Base-by-base conservation (phyloP, 176 grass and related monocot species). In the Puccinellia tenuiflora region DNA sequence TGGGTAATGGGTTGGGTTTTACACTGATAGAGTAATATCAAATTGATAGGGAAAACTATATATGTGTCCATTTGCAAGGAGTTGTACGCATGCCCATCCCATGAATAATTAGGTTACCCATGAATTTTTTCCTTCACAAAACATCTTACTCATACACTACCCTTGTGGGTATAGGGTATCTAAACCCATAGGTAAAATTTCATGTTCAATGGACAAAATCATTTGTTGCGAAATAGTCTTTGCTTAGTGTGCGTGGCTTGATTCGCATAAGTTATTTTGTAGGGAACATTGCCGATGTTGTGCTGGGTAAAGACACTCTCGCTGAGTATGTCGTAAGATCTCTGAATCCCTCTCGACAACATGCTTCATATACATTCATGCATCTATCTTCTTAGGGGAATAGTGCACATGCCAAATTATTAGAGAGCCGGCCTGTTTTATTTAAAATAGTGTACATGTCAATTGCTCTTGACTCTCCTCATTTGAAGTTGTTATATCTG, bases 211-310 rank as follows among this genome's bases (percentile, higher is more conserved):
- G 12, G 35, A 5, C 20, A 14, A 38, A 11, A 12, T 24, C 34
- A 68, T 69, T 48, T 29, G 69, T 48, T 67, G 38, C 3, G 18
- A 29, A 24, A 4, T 67, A 10, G 45, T 74, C 29, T 20, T 31
- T 51, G 45, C 31, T 25, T 1, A 20, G 29, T 34, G 30, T 21
- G 25, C 2, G 18, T 26, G 30, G 35, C 1, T 26, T 38, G 8
- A 69, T 39, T 69, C 37, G 7, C 18, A 3, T 34, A 11, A 21
- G 22, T 34, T 63, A 14, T 78, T 70, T 75, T 77, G 38, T 76
- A 97, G 95, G 96, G 59, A 86, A 91, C 63, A 62, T 93, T 76
- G 88, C 75, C 6, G 96, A 98, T 85, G 87, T 95, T 71, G 92
- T 95, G 35, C 86, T 95, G 48, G 96, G 92, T 34, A 85, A 64